phyloP scores from a whole-genome alignment of 2,329 filamentous ascomycete genomes.

The Epicoccum sorghinum region DNA sequence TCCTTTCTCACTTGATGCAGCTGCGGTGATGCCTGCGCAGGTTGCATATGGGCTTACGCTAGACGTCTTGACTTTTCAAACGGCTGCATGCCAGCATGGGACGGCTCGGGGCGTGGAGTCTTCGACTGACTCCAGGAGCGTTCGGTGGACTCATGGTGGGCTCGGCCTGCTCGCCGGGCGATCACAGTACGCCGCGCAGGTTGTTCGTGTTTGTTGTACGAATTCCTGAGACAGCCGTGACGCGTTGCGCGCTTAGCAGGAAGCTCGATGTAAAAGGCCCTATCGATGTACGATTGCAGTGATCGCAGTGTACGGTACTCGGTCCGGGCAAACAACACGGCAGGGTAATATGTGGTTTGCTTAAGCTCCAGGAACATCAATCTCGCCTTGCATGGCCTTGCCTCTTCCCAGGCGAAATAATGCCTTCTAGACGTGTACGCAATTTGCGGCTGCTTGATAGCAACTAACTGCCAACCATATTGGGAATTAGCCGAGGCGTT shows the following conservation, averaged over 20 bases:
- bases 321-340: not conserved
- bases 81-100: constrained; percentile 9
- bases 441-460: not conserved
- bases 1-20: constrained; percentile 1
- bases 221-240: not conserved
- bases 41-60: constrained; percentile 13
- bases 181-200: not conserved
- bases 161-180: constrained; percentile 2
- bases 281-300: no score
- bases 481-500: constrained; percentile 14
- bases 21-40: constrained; percentile 14
- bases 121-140: constrained; percentile 4
- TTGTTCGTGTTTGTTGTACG: constrained; percentile 2
- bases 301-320: no score
- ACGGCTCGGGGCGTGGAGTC: constrained; percentile 14
- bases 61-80: constrained; percentile 5
- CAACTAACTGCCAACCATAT: not conserved
- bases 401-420: not conserved
- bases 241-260: not conserved
- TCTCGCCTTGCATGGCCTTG: not conserved
- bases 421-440: not conserved
- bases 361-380: not conserved
- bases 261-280: not conserved
- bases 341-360: not conserved
- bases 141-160: constrained; percentile 8